Evolutionary conservation across 202 grass and related monocot species (phyloP).

Genomic region (Carex arenaria): DNA sequence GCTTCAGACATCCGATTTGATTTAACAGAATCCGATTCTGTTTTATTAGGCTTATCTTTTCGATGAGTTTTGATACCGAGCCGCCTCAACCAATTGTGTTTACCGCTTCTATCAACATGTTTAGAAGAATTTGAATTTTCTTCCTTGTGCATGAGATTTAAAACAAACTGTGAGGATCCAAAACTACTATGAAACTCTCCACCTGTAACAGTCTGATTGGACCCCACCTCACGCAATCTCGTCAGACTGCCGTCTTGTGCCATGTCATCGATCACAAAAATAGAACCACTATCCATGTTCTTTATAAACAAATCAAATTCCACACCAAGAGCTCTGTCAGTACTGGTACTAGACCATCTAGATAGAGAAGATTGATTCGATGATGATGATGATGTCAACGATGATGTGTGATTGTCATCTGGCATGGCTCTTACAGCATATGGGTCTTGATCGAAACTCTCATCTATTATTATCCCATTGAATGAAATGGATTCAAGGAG

Average conservation of each 20-base stretch:
- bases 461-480: slow-evolving; percentile 28
- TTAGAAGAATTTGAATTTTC: neutral
- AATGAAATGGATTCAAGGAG: slow-evolving; percentile 6
- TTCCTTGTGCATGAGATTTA: slow-evolving; percentile 25
- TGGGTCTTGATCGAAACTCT: neutral
- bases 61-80: slow-evolving; percentile 23
- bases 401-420: neutral
- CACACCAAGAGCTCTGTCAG: neutral
- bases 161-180: slow-evolving; percentile 12
- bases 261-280: slow-evolving; percentile 20
- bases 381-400: neutral
- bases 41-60: slow-evolving; percentile 9
- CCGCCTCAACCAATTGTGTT: slow-evolving; percentile 32
- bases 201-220: slow-evolving; percentile 10
- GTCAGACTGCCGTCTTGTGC: slow-evolving; percentile 18
- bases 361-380: slow-evolving; percentile 21
- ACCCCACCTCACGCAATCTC: slow-evolving; percentile 9
- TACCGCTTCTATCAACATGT: slow-evolving; percentile 5
- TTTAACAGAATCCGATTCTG: neutral
- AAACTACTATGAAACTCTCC: slow-evolving; percentile 18
- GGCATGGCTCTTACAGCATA: neutral
- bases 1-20: neutral
- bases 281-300: slow-evolving; percentile 27
- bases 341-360: slow-evolving; percentile 1
- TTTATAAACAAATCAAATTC: slow-evolving; percentile 20